These are phyloP conservation scores for Vigna hirtella DNA, from an alignment of 306 rosid genomes.

Conservation along the genomic window DNA sequence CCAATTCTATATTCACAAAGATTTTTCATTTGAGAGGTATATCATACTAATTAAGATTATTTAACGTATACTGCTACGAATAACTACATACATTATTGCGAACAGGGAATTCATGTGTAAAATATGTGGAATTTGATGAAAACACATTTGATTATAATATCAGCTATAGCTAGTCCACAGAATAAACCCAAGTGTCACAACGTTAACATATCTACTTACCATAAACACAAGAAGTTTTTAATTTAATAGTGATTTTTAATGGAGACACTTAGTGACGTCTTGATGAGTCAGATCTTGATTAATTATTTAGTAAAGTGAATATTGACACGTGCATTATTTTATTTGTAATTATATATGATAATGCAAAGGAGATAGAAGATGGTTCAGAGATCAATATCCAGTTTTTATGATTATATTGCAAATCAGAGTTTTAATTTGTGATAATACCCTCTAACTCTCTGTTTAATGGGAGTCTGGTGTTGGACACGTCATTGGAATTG, in stretches of 20 bases:
- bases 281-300: constrained; percentile 34
- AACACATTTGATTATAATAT: background rate
- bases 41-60: too few species aligned
- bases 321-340: constrained; percentile 30
- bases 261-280: constrained; percentile 11
- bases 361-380: background rate
- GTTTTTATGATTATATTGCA: constrained; percentile 39
- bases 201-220: background rate
- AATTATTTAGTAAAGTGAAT: constrained; percentile 3
- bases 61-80: too few species aligned
- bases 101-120: background rate
- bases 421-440: constrained; percentile 34
- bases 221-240: background rate
- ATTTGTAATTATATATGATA: background rate
- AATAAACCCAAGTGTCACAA: constrained; percentile 33
- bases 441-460: constrained; percentile 26
- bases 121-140: constrained; percentile 27
- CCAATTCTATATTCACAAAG: too few species aligned
- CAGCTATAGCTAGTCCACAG: background rate
- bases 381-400: constrained; percentile 25
- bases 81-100: background rate
- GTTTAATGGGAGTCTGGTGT: background rate
- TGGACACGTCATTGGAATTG: constrained; percentile 15
- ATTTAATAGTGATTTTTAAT: background rate
- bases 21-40: too few species aligned